phyloP scores from a whole-genome alignment of 176 grass and related monocot genomes.

The Carex cristatella region DNA sequence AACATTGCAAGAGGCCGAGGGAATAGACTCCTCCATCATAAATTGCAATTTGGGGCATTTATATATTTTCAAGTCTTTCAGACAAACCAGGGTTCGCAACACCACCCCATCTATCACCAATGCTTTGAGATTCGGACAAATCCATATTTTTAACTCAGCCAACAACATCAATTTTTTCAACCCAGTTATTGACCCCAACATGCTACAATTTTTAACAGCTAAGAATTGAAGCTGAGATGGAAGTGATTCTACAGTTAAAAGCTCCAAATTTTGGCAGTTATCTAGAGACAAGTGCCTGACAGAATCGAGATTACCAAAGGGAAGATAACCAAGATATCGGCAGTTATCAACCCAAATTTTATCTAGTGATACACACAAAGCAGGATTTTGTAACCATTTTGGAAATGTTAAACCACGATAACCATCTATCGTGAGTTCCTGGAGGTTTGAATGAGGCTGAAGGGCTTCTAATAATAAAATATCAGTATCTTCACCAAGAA shows the following conservation, averaged over 20 bases:
- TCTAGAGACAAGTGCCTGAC: conserved; percentile 14
- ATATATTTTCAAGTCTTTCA: conserved; percentile 9
- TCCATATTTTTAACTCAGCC: conserved; percentile 17
- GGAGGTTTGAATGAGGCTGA: conserved; percentile 19
- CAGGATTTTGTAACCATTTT: conserved; percentile 3
- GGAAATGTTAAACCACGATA: conserved; percentile 21
- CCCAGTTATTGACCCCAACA: conserved; percentile 3
- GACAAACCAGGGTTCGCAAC: conserved; percentile 3
- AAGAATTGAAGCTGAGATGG: conserved; percentile 12
- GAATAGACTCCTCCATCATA: conserved; percentile 2
- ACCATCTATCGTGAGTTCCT: conserved; percentile 15
- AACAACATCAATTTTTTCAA: conserved; percentile 4
- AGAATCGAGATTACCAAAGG: conserved; percentile 8
- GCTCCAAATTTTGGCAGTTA: neutral
- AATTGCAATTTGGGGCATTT: conserved; percentile 18
- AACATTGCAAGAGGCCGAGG: conserved; percentile 6
- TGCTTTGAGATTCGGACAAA: conserved; percentile 8
- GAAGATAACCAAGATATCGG: conserved; percentile 1
- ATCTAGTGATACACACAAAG: conserved; percentile 4
- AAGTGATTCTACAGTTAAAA: conserved; percentile 15
- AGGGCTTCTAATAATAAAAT: conserved; percentile 16
- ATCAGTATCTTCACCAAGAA: conserved; percentile 19
- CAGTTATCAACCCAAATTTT: conserved; percentile 25
- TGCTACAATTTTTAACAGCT: conserved; percentile 11
- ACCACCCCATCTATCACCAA: neutral